These are phyloP conservation scores for Leccinellum albellum DNA, from an alignment of 768 basidiomycete species.

Conservation along the genomic window DNA sequence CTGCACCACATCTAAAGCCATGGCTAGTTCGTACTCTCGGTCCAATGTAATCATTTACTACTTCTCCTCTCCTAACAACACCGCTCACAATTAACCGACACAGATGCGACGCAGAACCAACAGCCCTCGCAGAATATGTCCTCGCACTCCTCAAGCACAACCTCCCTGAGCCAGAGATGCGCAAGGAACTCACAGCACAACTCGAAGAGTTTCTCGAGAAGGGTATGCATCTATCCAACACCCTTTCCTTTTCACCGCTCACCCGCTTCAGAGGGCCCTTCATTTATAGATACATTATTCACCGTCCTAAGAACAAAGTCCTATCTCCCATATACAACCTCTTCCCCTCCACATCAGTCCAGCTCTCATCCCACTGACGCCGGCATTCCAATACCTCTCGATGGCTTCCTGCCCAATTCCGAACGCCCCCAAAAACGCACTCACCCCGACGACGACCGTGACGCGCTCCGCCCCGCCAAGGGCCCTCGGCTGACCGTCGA, in stretches of 20 bases:
- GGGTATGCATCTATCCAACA: slow-evolving; percentile 42
- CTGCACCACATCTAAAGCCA: slow-evolving; percentile 66
- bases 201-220: slow-evolving; percentile 92
- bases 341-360: slow-evolving; percentile 36
- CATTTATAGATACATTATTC: slow-evolving; percentile 85
- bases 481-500: slow-evolving; percentile 66
- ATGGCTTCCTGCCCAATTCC: slow-evolving; percentile 51
- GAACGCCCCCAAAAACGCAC: slow-evolving; percentile 65
- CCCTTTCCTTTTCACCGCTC: slow-evolving; percentile 5
- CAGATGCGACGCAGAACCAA: slow-evolving; percentile 96
- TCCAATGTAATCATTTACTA: slow-evolving; percentile 83
- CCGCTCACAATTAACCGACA: neutral
- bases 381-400: slow-evolving; percentile 80
- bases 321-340: slow-evolving; percentile 68
- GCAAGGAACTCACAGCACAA: slow-evolving; percentile 69
- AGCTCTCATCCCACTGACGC: slow-evolving; percentile 43
- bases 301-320: slow-evolving; percentile 81
- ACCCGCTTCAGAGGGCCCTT: slow-evolving; percentile 49
- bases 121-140: slow-evolving; percentile 90
- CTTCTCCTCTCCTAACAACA: no score
- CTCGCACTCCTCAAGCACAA: slow-evolving; percentile 91
- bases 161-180: slow-evolving; percentile 76
- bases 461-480: slow-evolving; percentile 59
- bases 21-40: slow-evolving; percentile 89
- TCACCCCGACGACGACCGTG: slow-evolving; percentile 57